Evolutionary conservation across 371 early-diverging fungal genomes (phyloP).

Genomic region (Mortierella sp.): DNA sequence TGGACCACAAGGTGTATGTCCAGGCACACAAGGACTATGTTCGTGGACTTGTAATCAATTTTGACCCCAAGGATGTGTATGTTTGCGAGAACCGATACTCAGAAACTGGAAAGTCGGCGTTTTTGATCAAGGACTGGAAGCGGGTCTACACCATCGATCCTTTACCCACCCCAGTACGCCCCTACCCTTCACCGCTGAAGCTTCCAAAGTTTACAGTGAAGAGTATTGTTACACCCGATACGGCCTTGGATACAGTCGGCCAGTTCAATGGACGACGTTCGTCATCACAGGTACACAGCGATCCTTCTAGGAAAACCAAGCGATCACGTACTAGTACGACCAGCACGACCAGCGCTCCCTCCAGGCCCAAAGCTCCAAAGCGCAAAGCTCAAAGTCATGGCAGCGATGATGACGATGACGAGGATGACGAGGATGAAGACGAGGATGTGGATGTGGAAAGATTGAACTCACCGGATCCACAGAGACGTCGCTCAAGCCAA

Average conservation of each 20-base stretch:
- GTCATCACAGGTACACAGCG: conserved; percentile 24
- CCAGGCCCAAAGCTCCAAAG: conserved; percentile 29
- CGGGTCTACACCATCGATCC: conserved; percentile 45
- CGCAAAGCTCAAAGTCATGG: conserved; percentile 19
- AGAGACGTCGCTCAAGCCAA: conserved; percentile 40
- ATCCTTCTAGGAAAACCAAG: conserved; percentile 23
- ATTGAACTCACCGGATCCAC: conserved; percentile 37
- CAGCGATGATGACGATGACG: conserved; percentile 22
- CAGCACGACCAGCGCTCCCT: too few species aligned
- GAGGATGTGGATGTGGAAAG: conserved; percentile 44
- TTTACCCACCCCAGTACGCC: conserved; percentile 29
- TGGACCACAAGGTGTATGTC: conserved; percentile 58
- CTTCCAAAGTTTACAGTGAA: conserved; percentile 40
- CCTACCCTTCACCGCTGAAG: conserved; percentile 42
- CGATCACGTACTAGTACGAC: conserved; percentile 18
- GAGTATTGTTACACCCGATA: conserved; percentile 27
- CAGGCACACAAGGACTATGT: conserved; percentile 61
- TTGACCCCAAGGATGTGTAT: conserved; percentile 58
- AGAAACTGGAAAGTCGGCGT: conserved; percentile 48
- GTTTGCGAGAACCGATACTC: conserved; percentile 60
- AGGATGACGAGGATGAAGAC: conserved; percentile 48
- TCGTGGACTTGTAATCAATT: conserved; percentile 55
- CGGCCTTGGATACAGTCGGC: conserved; percentile 17
- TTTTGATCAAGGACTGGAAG: conserved; percentile 55
- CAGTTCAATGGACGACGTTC: conserved; percentile 38